Evolutionary conservation across 164 flowering plant species (phyloP).

Genomic region (Kalanchoe fedtschenkoi): DNA sequence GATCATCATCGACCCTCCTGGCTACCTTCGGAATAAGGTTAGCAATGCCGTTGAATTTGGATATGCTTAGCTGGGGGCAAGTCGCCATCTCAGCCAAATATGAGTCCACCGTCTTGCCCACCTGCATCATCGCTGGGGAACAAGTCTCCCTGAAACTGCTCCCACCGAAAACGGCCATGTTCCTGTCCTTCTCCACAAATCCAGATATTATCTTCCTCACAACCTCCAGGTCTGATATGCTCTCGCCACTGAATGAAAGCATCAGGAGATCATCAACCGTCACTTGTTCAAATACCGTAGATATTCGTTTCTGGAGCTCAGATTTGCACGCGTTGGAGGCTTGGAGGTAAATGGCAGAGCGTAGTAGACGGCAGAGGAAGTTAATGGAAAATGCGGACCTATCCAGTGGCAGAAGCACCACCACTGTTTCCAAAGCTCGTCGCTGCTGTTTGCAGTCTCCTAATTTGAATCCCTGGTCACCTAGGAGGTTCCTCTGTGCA

Average conservation of each 20-base stretch:
- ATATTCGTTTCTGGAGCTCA: slow-evolving; percentile 71
- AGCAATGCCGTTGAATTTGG: slow-evolving; percentile 84
- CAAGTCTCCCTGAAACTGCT: slow-evolving; percentile 30
- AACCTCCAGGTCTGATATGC: slow-evolving; percentile 70
- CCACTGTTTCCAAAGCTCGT: slow-evolving; percentile 48
- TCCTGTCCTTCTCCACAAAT: slow-evolving; percentile 67
- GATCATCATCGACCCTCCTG: slow-evolving; percentile 72
- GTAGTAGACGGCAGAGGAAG: slow-evolving; percentile 76
- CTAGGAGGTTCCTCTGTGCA: slow-evolving; percentile 54
- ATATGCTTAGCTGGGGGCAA: slow-evolving; percentile 46
- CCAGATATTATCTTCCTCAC: slow-evolving; percentile 58
- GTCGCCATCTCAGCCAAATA: slow-evolving; percentile 72
- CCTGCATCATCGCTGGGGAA: slow-evolving; percentile 37
- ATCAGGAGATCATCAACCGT: slow-evolving; percentile 72
- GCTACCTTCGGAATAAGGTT: slow-evolving; percentile 59
- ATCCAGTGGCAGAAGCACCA: slow-evolving; percentile 53
- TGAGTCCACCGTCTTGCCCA: slow-evolving; percentile 59
- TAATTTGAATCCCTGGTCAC: slow-evolving; percentile 52
- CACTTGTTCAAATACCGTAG: slow-evolving; percentile 59
- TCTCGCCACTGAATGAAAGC: slow-evolving; percentile 59
- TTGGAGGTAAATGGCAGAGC: slow-evolving; percentile 58
- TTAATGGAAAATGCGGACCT: slow-evolving; percentile 53
- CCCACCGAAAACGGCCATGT: slow-evolving; percentile 41
- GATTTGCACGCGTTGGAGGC: slow-evolving; percentile 36
- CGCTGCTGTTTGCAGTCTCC: slow-evolving; percentile 35